Evolutionary conservation across 176 grass and related monocot genomes (phyloP), one percentile per base, ranked within the genome.

Genomic region (Avena eriantha): DNA sequence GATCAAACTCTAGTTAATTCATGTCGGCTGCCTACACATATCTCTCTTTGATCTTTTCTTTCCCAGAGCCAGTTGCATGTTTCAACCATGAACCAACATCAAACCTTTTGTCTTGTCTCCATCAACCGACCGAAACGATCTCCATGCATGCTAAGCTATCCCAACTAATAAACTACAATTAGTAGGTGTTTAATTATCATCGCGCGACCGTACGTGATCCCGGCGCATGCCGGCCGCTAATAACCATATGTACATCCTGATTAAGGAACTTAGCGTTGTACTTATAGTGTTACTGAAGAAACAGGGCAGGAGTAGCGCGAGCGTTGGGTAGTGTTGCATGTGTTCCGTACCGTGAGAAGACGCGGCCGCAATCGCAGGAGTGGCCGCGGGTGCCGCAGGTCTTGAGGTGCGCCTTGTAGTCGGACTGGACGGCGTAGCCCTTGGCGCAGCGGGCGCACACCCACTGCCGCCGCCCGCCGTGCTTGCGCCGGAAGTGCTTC

Each of bases 341-440:
- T 63, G 57, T 60, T 60, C 3, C 58, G 46, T 85, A 93, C 91
- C 91, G 64, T 14, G 95, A 94, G 86, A 97, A 97, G 76, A 97
- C 92, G 74, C 95, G 92, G 84, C 95, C 95, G 81, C 95, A 97
- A 68, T 97, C 95, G 88, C 95, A 97, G 82, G 95, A 97, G 75
- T 97, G 95, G 4, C 95, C 95, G 75, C 92, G 89, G 46, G 95
- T 97, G 87, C 95, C 95, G 77, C 95, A 97, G 69, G 95, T 97
- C 86, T 97, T 97, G 92, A 97, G 95, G 82, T 97, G 95, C 1
- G 95, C 95, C 95, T 97, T 97, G 90, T 97, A 97, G 85, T 97
- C 95, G 59, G 95, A 97, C 80, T 97, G 95, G 16, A 97, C 95
- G 81, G 95, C 92, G 64, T 97, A 97, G 33, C 90, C 90, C 90